Conservation (phyloP, 2,329 filamentous ascomycete genomes). For the Pseudogymnoascus sp. region DNA sequence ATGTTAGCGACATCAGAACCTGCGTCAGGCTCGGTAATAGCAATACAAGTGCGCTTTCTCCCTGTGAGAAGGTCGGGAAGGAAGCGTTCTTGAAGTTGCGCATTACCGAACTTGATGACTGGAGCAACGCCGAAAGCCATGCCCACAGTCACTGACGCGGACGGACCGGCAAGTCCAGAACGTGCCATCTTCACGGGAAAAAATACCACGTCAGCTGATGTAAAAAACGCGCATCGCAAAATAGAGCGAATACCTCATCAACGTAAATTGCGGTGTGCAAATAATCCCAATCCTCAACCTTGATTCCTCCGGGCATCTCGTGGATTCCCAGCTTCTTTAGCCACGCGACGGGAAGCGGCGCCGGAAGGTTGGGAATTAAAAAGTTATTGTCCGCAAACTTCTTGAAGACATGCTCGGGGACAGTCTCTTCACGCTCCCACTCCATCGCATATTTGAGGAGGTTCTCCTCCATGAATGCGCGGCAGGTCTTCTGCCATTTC, state of each 20-base stretch:
- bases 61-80: slow-evolving; percentile 60
- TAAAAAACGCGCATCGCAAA: neutral
- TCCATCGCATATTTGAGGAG: slow-evolving; percentile 54
- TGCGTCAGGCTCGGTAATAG: slow-evolving; percentile 69
- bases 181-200: slow-evolving; percentile 57
- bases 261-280: slow-evolving; percentile 53
- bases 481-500: slow-evolving; percentile 59
- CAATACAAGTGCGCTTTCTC: slow-evolving; percentile 61
- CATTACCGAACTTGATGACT: neutral
- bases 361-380: slow-evolving; percentile 60
- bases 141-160: slow-evolving; percentile 58
- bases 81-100: slow-evolving; percentile 36
- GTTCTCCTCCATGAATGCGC: slow-evolving; percentile 56
- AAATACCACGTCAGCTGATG: neutral
- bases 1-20: slow-evolving; percentile 69
- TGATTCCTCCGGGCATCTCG: slow-evolving; percentile 55
- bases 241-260: neutral
- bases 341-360: slow-evolving; percentile 60
- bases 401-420: slow-evolving; percentile 55
- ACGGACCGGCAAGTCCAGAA: slow-evolving; percentile 54
- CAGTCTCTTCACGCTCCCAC: slow-evolving; percentile 53
- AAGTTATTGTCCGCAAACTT: slow-evolving; percentile 59
- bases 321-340: slow-evolving; percentile 56
- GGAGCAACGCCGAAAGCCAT: slow-evolving; percentile 61
- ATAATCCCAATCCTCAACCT: slow-evolving; percentile 67